Evolutionary conservation across 2,329 filamentous ascomycete genomes (phyloP).

Genomic region (Diplodia scrobiculata): DNA sequence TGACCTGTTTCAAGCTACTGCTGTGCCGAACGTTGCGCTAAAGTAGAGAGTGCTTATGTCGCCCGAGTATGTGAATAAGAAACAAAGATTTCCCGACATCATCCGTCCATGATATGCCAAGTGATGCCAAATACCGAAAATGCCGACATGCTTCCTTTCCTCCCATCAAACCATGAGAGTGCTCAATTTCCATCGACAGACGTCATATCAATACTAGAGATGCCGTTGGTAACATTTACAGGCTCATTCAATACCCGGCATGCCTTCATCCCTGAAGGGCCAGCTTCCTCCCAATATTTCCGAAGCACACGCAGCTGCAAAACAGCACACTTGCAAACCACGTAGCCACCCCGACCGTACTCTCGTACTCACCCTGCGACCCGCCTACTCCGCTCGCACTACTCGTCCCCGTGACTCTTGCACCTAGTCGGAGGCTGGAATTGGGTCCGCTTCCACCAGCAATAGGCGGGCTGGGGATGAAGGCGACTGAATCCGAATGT

Average conservation of each 20-base stretch:
- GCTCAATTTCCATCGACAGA: not conserved
- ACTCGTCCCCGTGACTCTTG: constrained; percentile 29
- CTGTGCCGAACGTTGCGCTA: not conserved
- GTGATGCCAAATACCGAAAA: not conserved
- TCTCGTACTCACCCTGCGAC: constrained; percentile 19
- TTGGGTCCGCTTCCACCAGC: constrained; percentile 23
- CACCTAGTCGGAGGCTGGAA: constrained; percentile 13
- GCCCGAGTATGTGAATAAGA: not conserved
- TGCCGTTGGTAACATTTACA: not conserved
- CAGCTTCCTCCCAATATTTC: constrained; percentile 84
- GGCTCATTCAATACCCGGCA: not conserved
- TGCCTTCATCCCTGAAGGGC: constrained; percentile 43
- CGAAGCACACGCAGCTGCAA: constrained; percentile 93
- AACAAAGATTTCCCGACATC: not conserved
- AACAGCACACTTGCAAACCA: constrained; percentile 95
- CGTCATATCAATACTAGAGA: not conserved
- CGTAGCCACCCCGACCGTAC: constrained; percentile 61
- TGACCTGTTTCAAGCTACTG: not conserved
- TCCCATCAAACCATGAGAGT: not conserved
- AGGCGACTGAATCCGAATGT: constrained; percentile 66
- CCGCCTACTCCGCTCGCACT: constrained; percentile 18
- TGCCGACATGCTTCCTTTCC: not conserved
- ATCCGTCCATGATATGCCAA: not conserved
- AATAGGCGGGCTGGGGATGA: constrained; percentile 52
- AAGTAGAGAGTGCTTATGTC: not conserved